Percentiles rank a stretch among this genome's conserved stretches.
Conservation (phyloP, 768 basidiomycete genomes). For the Dentipellis fragilis region DNA sequence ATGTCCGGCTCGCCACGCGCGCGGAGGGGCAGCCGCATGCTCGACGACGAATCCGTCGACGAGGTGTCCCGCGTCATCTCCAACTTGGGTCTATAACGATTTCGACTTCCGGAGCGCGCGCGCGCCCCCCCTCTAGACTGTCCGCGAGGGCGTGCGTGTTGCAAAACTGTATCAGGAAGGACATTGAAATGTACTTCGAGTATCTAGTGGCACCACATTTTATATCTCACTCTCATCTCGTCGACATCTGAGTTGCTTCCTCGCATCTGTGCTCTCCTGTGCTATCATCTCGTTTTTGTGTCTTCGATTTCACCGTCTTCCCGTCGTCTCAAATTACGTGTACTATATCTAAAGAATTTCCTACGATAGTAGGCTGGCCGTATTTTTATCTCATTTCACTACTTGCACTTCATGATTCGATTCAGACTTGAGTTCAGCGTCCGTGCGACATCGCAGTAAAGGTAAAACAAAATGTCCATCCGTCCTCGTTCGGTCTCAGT, state of each 20-base stretch:
- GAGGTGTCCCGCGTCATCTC: slow-evolving; percentile 74
- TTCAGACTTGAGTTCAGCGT: too few relatives aligned
- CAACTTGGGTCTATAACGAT: slow-evolving; percentile 26
- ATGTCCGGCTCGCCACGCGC: slow-evolving; percentile 18
- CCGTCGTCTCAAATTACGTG: slow-evolving; percentile 9
- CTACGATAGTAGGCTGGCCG: slow-evolving; percentile 45
- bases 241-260: slow-evolving; percentile 7
- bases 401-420: neutral
- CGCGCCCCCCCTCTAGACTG: slow-evolving; percentile 2
- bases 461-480: neutral
- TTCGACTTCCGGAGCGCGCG: neutral
- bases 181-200: slow-evolving; percentile 10
- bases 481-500: slow-evolving; percentile 25
- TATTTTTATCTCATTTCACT: slow-evolving; percentile 41
- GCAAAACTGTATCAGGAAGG: slow-evolving; percentile 14
- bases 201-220: slow-evolving; percentile 3
- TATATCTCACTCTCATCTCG: slow-evolving; percentile 6
- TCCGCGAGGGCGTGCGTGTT: slow-evolving; percentile 4
- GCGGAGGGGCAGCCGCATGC: slow-evolving; percentile 18
- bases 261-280: slow-evolving; percentile 12
- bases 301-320: slow-evolving; percentile 2
- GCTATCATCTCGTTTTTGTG: slow-evolving; percentile 5
- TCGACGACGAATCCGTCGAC: slow-evolving; percentile 52
- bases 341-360: slow-evolving; percentile 34
- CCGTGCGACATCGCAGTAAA: too few relatives aligned